Evolutionary conservation across 257 asterid genomes (phyloP).

Genomic region (Lantana camara): DNA sequence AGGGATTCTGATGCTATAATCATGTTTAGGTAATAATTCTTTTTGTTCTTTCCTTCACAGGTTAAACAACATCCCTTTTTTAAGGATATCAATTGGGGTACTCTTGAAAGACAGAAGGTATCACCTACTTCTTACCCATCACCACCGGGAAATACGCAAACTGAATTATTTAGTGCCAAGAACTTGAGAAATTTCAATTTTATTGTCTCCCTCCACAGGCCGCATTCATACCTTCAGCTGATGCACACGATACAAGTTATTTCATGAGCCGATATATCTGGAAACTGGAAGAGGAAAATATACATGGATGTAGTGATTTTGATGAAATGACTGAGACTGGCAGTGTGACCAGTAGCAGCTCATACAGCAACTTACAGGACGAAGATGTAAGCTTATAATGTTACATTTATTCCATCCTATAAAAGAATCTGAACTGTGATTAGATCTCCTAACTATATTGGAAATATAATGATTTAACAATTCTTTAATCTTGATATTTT

Average conservation of each 20-base stretch:
- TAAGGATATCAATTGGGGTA: conserved; percentile 83
- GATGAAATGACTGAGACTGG: conserved; percentile 76
- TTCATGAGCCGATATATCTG: conserved; percentile 97
- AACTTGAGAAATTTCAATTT: conserved; percentile 1
- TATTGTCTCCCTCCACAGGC: conserved; percentile 58
- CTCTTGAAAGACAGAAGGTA: conserved; percentile 96
- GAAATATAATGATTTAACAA: background rate
- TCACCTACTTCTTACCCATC: conserved; percentile 11
- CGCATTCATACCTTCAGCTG: conserved; percentile 83
- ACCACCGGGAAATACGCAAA: background rate
- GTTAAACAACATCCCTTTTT: conserved; percentile 79
- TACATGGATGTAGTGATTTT: conserved; percentile 73
- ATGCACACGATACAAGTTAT: conserved; percentile 89
- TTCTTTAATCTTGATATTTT: no score
- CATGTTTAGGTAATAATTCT: conserved; percentile 13
- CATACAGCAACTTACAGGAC: conserved; percentile 69
- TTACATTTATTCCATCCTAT: conserved; percentile 12
- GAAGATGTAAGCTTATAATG: conserved; percentile 65
- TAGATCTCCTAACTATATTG: background rate
- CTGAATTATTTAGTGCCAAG: background rate
- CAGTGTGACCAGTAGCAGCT: conserved; percentile 75
- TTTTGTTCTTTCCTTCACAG: conserved; percentile 40
- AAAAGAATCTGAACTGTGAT: background rate
- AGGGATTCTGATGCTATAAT: no score
- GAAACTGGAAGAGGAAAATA: conserved; percentile 84